Percentiles rank a stretch among this genome's conserved stretches.
phyloP scores from a whole-genome alignment of 768 basidiomycete species.

The Glaciozyma antarctica region DNA sequence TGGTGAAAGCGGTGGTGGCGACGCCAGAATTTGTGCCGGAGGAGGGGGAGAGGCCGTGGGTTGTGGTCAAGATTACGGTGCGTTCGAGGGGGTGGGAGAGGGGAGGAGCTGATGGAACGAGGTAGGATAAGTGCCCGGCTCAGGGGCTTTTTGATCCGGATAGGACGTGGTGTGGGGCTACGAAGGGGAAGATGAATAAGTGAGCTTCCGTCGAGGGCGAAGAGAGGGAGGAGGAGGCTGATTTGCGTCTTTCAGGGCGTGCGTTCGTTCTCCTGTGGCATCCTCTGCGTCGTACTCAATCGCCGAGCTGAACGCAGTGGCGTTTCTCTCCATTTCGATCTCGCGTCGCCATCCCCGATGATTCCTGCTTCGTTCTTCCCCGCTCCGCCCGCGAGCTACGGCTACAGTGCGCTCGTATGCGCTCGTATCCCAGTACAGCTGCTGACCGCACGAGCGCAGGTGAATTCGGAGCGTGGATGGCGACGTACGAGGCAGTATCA shows the following conservation, averaged over 20 bases:
- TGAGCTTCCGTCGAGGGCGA: not conserved
- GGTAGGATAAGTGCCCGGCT: conserved; percentile 19
- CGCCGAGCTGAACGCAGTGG: not conserved
- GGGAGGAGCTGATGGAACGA: not conserved
- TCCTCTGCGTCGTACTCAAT: not conserved
- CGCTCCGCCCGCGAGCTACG: conserved; percentile 2
- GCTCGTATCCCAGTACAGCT: no score
- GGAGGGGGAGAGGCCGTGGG: not conserved
- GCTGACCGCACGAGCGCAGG: no score
- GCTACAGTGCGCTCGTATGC: conserved; percentile 3
- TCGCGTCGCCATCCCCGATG: conserved; percentile 6
- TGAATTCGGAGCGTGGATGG: conserved; percentile 16
- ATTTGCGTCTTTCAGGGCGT: not conserved
- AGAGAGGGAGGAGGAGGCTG: not conserved
- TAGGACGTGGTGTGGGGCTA: conserved; percentile 13
- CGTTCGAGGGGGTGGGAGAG: not conserved
- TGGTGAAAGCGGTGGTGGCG: not conserved
- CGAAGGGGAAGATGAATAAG: conserved; percentile 1
- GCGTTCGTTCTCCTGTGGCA: not conserved
- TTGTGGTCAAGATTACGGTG: conserved; percentile 18
- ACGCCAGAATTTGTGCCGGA: conserved; percentile 2
- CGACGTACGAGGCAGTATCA: not conserved
- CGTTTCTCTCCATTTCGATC: conserved; percentile 12
- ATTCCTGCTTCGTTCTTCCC: conserved; percentile 15
- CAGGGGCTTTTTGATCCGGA: no score